These are phyloP conservation scores for Aspergillus hiratsukae DNA, from an alignment of 2,329 filamentous ascomycete species.

Conservation along the genomic window DNA sequence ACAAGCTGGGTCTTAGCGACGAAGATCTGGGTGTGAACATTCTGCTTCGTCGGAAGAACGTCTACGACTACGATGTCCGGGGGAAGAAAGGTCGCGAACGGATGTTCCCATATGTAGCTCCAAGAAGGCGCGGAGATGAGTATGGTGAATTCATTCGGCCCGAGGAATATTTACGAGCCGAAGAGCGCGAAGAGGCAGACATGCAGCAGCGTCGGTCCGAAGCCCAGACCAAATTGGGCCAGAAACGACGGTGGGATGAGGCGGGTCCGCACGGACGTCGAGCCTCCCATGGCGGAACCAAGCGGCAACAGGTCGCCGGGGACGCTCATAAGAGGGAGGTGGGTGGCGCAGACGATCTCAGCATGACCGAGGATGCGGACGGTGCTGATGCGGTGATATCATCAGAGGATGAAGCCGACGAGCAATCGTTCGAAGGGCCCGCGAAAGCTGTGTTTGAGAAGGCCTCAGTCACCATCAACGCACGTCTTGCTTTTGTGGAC, in stretches of 20 bases:
- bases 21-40: constrained; percentile 91
- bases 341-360: constrained; percentile 49
- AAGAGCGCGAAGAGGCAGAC: constrained; percentile 77
- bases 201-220: constrained; percentile 54
- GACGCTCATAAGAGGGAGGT: constrained; percentile 29
- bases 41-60: constrained; percentile 77
- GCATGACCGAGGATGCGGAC: constrained; percentile 49
- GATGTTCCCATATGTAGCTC: constrained; percentile 82
- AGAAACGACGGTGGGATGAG: constrained; percentile 93
- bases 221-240: constrained; percentile 66
- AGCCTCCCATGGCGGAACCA: constrained; percentile 48
- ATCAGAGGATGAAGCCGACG: constrained; percentile 51
- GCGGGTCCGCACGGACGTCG: constrained; percentile 42
- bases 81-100: constrained; percentile 89
- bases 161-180: constrained; percentile 87
- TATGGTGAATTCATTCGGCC: constrained; percentile 92
- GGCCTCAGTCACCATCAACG: constrained; percentile 61
- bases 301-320: constrained; percentile 53
- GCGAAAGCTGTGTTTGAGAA: constrained; percentile 67
- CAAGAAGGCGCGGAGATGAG: constrained; percentile 76
- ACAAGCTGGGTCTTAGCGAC: constrained; percentile 80
- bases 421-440: constrained; percentile 57
- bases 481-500: constrained; percentile 82
- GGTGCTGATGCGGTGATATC: constrained; percentile 56
- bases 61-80: constrained; percentile 90